Percentiles rank a stretch among this genome's conserved stretches.
Evolutionary conservation across 2,329 filamentous ascomycete genomes (phyloP).

Genomic region (Trichoderma cornu-damae): DNA sequence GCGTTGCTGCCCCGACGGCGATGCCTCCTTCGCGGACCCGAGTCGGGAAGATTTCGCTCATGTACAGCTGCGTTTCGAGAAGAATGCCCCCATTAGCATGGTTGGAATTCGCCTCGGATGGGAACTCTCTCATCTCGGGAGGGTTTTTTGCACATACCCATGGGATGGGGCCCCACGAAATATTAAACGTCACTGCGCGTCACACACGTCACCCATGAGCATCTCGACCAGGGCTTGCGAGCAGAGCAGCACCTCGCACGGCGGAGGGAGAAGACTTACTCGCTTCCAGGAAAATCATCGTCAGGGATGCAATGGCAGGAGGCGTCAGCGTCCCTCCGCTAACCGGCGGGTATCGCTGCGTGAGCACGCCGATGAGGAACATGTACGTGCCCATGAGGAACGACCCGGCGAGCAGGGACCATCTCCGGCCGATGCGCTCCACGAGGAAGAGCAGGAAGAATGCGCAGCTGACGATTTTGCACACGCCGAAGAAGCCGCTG

Average conservation of each 20-base stretch:
- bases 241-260: background rate
- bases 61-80: conserved; percentile 34
- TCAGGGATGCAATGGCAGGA: conserved; percentile 43
- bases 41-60: conserved; percentile 46
- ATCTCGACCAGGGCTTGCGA: no score
- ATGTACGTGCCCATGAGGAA: conserved; percentile 48
- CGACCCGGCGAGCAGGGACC: conserved; percentile 45
- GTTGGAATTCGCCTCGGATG: background rate
- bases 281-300: conserved; percentile 48
- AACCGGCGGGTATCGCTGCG: conserved; percentile 40
- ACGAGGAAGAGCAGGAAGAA: conserved; percentile 46
- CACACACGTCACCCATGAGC: background rate
- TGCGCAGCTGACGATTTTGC: conserved; percentile 45
- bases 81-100: background rate
- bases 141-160: conserved; percentile 28
- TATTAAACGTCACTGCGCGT: conserved; percentile 36
- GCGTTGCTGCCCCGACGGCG: conserved; percentile 44
- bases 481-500: conserved; percentile 49
- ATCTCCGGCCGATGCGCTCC: conserved; percentile 44
- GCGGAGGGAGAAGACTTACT: conserved; percentile 23
- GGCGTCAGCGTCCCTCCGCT: conserved; percentile 29
- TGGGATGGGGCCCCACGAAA: conserved; percentile 13
- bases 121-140: no score
- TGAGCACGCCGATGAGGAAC: conserved; percentile 48
- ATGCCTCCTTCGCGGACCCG: conserved; percentile 47